Base-by-base conservation (phyloP, 192 early-diverging fungal genomes). In the Dissophora ornata region DNA sequence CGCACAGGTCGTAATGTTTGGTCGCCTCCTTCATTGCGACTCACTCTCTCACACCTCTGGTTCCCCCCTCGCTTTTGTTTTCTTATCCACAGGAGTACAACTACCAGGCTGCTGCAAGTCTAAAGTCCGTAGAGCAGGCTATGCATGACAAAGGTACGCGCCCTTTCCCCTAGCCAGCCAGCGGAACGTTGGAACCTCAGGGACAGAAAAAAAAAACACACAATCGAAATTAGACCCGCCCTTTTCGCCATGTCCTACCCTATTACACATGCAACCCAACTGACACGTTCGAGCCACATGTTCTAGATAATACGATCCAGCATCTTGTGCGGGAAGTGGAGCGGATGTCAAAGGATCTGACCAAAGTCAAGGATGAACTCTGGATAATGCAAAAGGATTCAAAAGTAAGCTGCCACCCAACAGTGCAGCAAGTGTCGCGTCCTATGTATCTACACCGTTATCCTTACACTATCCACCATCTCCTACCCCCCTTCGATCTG, bases 301-400 rank as follows among this genome's bases (percentile, higher is more conserved):
- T 33, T 24, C 2, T 57, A 77, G 73, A 77, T 38, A 77, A 77
- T 59, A 77, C 73, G 3, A 77, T 77, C 40, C 73, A 77, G 34
- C 73, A 77, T 47, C 73, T 77, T 24, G 73, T 77, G 21, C 49
- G 73, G 13, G 73, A 77, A 57, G 73, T 77, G 1, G 73, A 77
- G 38, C 41, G 73, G 11, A 77, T 77, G 73, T 67, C 73, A 40
- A 77, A 77, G 41, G 73, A 77, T 24, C 25, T 77, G 26, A 67
- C 73, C 22, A 77, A 77, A 16, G 58, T 77, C 16, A 77, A 77
- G 24, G 73, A 77, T 4, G 73, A 77, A 48, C 64, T 77, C 44
- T 77, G 73, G 73, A 57, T 62, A 10, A 62, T 77, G 73, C 73
- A 77, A 29, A 77, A 77, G 59, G 73, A 77, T 30, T 64, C 67